A percentile compares a stretch with the other conserved stretches of the same genome.
Evolutionary conservation across 208 protist genomes (phyloP).

Genomic region (Trypanosoma platydactyli): DNA sequence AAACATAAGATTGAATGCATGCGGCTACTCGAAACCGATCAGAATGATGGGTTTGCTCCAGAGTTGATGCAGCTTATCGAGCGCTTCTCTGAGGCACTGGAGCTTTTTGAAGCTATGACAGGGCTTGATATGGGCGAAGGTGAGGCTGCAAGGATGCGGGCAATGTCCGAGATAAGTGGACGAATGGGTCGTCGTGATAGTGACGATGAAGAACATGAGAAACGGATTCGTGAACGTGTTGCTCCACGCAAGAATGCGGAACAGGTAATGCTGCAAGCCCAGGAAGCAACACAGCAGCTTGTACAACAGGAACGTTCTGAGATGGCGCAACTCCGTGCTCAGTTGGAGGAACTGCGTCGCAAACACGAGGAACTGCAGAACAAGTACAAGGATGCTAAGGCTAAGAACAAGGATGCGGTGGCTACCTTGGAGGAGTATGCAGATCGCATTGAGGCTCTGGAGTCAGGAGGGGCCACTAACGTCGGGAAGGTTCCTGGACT

Average conservation of each 20-base stretch:
- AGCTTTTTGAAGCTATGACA: constrained; percentile 88
- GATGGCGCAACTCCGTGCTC: constrained; percentile 48
- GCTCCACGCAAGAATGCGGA: constrained; percentile 39
- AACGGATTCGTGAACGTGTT: constrained; percentile 44
- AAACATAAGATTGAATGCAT: constrained; percentile 80
- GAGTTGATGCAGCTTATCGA: constrained; percentile 89
- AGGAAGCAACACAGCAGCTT: constrained; percentile 74
- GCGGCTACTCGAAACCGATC: constrained; percentile 73
- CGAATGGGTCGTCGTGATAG: constrained; percentile 50
- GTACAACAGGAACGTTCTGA: constrained; percentile 70
- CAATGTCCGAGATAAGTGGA: constrained; percentile 47
- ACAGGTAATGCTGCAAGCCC: constrained; percentile 62
- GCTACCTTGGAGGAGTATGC: constrained; percentile 65
- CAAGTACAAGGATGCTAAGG: constrained; percentile 93
- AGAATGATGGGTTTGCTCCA: constrained; percentile 63
- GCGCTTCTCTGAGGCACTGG: constrained; percentile 71
- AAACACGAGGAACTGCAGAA: constrained; percentile 88
- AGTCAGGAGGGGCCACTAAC: constrained; percentile 37
- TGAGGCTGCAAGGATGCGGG: constrained; percentile 52
- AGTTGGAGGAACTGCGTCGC: constrained; percentile 77
- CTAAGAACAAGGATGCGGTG: constrained; percentile 83
- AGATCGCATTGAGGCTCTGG: constrained; percentile 53
- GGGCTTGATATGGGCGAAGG: constrained; percentile 84
- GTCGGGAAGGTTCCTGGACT: neutral
- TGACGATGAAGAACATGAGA: constrained; percentile 77